Evolutionary conservation across 1,139 yeast genomes (phyloP).

Genomic region (Kodamaea arcana): DNA sequence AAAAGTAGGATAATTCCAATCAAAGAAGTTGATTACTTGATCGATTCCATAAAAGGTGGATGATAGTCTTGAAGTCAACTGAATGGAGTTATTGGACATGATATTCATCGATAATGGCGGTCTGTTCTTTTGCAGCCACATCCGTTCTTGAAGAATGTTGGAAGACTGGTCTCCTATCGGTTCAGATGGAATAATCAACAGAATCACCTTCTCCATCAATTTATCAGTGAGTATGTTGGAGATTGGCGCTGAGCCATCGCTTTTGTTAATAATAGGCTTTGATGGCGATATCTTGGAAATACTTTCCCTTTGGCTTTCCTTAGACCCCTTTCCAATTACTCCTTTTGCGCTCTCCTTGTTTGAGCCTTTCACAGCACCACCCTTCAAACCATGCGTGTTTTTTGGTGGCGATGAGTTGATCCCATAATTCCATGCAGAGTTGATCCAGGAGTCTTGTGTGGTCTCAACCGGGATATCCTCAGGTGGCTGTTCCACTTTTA

Average conservation of each 20-base stretch:
- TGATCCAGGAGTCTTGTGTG: constrained; percentile 5
- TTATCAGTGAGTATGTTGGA: constrained; percentile 50
- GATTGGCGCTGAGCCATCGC: neutral
- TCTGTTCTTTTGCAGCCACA: constrained; percentile 55
- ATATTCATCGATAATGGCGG: constrained; percentile 67
- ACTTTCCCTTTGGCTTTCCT: constrained; percentile 1
- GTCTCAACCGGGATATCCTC: neutral
- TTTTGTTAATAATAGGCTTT: no score
- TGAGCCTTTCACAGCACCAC: no score
- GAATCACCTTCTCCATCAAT: constrained; percentile 61
- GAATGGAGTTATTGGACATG: constrained; percentile 67
- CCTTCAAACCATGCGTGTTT: no score
- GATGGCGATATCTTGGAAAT: constrained; percentile 4
- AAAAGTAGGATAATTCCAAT: constrained; percentile 62
- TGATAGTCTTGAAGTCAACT: constrained; percentile 61
- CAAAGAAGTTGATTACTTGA: constrained; percentile 46
- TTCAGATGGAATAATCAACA: constrained; percentile 68
- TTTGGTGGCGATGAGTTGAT: no score
- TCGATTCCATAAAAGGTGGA: constrained; percentile 60
- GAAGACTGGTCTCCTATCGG: constrained; percentile 39
- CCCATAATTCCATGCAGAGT: constrained; percentile 5
- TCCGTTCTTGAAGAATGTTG: constrained; percentile 41
- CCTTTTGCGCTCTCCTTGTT: neutral
- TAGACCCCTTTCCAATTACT: neutral
- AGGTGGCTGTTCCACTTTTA: constrained; percentile 14